Conservation (phyloP, 2,329 filamentous ascomycete species). For the Truncatella angustata region DNA sequence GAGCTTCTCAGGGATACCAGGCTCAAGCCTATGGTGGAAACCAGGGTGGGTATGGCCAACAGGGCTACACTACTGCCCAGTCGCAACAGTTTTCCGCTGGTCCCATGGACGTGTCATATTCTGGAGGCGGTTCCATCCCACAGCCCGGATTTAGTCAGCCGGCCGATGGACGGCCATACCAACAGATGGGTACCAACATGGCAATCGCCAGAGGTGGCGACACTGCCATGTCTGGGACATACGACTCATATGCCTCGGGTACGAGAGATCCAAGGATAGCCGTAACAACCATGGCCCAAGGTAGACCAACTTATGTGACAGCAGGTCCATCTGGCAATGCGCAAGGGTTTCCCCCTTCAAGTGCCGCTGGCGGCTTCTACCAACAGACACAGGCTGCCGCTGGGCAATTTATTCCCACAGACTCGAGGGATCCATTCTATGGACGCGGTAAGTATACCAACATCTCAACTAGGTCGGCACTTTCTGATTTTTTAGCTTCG, state of each 20-base stretch:
- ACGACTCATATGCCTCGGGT: conserved; percentile 21
- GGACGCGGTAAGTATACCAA: conserved; percentile 59
- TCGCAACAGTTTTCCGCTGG: conserved; percentile 21
- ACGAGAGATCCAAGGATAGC: conserved; percentile 19
- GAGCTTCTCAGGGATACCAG: conserved; percentile 37
- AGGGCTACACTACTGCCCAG: conserved; percentile 24
- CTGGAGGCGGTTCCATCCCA: conserved; percentile 20
- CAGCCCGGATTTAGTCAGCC: conserved; percentile 25
- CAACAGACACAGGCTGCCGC: conserved; percentile 30
- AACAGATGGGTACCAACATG: conserved; percentile 26
- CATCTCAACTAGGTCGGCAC: conserved; percentile 20
- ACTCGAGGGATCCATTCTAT: conserved; percentile 52
- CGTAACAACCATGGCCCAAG: conserved; percentile 27
- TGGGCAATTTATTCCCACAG: conserved; percentile 37
- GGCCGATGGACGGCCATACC: conserved; percentile 27
- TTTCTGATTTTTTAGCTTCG: conserved; percentile 51
- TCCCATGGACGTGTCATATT: conserved; percentile 24
- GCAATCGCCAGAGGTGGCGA: conserved; percentile 14
- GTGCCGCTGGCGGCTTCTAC: conserved; percentile 26
- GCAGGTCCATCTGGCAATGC: conserved; percentile 23
- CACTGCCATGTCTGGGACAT: conserved; percentile 21
- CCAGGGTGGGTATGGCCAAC: conserved; percentile 27
- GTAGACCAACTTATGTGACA: conserved; percentile 29
- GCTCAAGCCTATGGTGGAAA: conserved; percentile 25
- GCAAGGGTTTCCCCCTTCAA: conserved; percentile 26